A percentile compares a stretch with the other conserved stretches of the same genome.
These are phyloP conservation scores for Fragilaria radians DNA, from an alignment of 108 stramenopile genomes.

Conservation along the genomic window DNA sequence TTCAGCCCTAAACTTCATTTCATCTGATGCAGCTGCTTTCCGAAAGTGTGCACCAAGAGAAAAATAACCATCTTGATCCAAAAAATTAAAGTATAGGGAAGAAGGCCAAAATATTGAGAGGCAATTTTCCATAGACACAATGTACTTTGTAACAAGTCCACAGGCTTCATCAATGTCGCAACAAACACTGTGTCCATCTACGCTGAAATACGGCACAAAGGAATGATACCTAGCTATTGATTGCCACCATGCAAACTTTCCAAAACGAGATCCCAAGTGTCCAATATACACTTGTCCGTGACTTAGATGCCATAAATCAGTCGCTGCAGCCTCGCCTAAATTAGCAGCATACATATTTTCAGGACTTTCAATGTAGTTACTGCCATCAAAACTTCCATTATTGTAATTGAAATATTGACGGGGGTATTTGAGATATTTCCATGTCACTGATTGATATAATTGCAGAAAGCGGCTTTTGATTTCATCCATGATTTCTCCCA, in stretches of 20 bases:
- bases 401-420: not conserved
- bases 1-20: not conserved
- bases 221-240: slow-evolving; percentile 15
- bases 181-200: slow-evolving; percentile 24
- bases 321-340: slow-evolving; percentile 15
- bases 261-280: slow-evolving; percentile 27
- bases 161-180: slow-evolving; percentile 11
- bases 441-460: not conserved
- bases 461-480: not conserved
- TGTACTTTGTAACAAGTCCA: slow-evolving; percentile 4
- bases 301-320: slow-evolving; percentile 21
- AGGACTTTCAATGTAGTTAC: slow-evolving; percentile 1
- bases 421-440: slow-evolving; percentile 1
- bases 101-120: not conserved
- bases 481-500: not conserved
- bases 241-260: slow-evolving; percentile 19
- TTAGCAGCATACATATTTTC: not conserved
- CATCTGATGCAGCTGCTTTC: not conserved
- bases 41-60: not conserved
- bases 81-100: not conserved
- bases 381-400: not conserved
- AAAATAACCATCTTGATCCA: not conserved
- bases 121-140: slow-evolving; percentile 15
- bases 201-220: slow-evolving; percentile 12
- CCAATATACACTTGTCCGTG: slow-evolving; percentile 24